Evolutionary conservation across 441 rosid species (phyloP), one percentile per base, ranked within the genome.

Genomic region (Erysimum cheiri): DNA sequence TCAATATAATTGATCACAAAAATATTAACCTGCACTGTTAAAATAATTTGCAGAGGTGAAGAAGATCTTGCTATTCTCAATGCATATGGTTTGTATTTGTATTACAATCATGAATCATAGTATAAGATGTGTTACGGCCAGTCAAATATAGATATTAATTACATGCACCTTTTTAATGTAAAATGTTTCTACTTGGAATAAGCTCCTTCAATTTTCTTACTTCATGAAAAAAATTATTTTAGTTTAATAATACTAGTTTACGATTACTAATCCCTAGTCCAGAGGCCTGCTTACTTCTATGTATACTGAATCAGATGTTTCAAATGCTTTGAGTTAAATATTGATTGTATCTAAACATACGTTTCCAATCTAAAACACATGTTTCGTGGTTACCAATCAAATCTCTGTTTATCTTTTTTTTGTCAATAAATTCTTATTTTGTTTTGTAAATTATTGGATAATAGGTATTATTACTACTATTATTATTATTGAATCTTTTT

Each of bases 91-190:
- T n/a, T n/a, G n/a, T n/a, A n/a, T 19, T 58, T 35, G 61, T n/a
- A 31, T 39, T 24, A 56, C 5, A 60, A 63, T 74, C 53, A 66
- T 60, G n/a, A n/a, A n/a, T n/a, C n/a, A n/a, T n/a, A n/a, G n/a
- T n/a, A 19, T 74, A 80, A 53, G 5, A 69, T 74, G 71, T 80
- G 77, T 71, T 74, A 15, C 8, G 40, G 40, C 32, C 37, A 26
- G 40, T 54, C 37, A 10, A 15, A 4, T n/a, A n/a, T n/a, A 54
- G 60, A 55, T 8, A 28, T 52, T 52, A 28, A 52, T 15, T 33
- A 66, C 84, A 76, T 26, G 8, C n/a, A 41, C 24, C 4, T 28
- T 54, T 55, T 33, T 6, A 22, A 32, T 8, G 8, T 8, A 32
- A 32, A 32, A 15, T 41, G 24, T n/a, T 40, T 60, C 32, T 60